phyloP scores from a whole-genome alignment of 2,329 filamentous ascomycete genomes.

The Trichoderma polysporum region DNA sequence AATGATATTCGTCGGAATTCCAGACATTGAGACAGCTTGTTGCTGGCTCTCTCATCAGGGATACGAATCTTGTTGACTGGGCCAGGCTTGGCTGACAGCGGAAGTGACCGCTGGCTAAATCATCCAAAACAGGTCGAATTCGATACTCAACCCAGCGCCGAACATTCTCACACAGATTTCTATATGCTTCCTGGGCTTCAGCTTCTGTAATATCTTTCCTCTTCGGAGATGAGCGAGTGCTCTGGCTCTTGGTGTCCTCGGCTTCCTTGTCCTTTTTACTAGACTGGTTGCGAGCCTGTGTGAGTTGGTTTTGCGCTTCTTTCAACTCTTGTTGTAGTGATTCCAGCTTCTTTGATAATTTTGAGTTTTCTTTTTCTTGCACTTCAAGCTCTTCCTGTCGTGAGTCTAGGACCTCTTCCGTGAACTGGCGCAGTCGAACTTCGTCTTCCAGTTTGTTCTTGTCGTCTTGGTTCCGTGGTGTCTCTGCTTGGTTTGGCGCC shows the following conservation, averaged over 20 bases:
- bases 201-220: slow-evolving; percentile 38
- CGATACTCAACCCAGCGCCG: slow-evolving; percentile 40
- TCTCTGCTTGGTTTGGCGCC: neutral
- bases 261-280: slow-evolving; percentile 32
- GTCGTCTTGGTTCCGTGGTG: slow-evolving; percentile 3
- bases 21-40: slow-evolving; percentile 33
- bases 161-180: slow-evolving; percentile 34
- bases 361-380: slow-evolving; percentile 32
- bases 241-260: slow-evolving; percentile 34
- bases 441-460: slow-evolving; percentile 34
- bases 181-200: slow-evolving; percentile 38
- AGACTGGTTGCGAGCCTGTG: slow-evolving; percentile 31
- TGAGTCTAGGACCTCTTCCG: slow-evolving; percentile 38
- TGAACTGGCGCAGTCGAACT: slow-evolving; percentile 36
- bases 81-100: slow-evolving; percentile 27
- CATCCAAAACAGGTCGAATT: slow-evolving; percentile 34
- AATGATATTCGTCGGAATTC: slow-evolving; percentile 38
- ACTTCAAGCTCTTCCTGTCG: slow-evolving; percentile 37
- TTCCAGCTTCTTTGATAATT: slow-evolving; percentile 32
- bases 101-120: slow-evolving; percentile 32
- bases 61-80: slow-evolving; percentile 34
- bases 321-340: slow-evolving; percentile 34
- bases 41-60: slow-evolving; percentile 38
- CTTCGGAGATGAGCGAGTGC: slow-evolving; percentile 35
- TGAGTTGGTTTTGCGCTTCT: slow-evolving; percentile 32